A percentile compares a stretch with the other conserved stretches of the same genome.
Evolutionary conservation across 257 asterid genomes (phyloP).

Genomic region (Solanum virginianum): DNA sequence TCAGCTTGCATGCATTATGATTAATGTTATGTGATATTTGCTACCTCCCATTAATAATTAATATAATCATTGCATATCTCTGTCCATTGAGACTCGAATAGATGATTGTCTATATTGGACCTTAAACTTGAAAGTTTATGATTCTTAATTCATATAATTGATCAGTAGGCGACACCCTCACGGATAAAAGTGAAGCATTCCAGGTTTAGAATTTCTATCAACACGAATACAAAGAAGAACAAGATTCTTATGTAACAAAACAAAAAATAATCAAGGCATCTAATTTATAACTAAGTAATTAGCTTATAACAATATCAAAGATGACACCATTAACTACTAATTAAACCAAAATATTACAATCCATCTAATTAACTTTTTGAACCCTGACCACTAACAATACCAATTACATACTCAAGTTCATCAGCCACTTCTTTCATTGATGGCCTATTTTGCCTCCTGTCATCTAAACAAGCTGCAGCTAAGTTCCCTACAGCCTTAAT

Average conservation of each 20-base stretch:
- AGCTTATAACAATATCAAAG: background rate
- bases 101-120: background rate
- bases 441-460: constrained; percentile 43
- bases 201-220: background rate
- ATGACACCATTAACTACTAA: background rate
- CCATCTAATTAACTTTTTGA: background rate
- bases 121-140: background rate
- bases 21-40: background rate
- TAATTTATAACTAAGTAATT: background rate
- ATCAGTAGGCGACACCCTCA: background rate
- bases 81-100: background rate
- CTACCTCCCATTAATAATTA: background rate
- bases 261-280: background rate
- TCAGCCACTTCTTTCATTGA: constrained; percentile 67
- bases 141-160: background rate
- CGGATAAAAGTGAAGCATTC: background rate
- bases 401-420: constrained; percentile 47
- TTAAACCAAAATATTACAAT: background rate
- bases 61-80: background rate
- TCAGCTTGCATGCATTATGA: background rate
- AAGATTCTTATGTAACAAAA: background rate
- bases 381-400: constrained; percentile 26
- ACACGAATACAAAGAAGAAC: background rate
- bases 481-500: constrained; percentile 51
- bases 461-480: constrained; percentile 47